phyloP scores from a whole-genome alignment of 148 eudicot species.

The Rhododendron henanense region DNA sequence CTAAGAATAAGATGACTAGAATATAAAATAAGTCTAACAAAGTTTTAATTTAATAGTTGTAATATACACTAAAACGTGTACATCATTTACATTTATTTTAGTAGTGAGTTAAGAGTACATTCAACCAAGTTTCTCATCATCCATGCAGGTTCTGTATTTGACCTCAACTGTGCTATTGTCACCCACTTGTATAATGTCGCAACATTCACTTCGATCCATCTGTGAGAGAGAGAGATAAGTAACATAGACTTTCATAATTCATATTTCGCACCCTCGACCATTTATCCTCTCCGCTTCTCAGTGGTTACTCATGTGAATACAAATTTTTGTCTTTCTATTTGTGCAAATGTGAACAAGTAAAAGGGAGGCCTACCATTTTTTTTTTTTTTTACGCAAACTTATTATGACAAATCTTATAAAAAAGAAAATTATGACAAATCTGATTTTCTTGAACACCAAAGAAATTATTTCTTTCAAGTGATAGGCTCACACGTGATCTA shows the following conservation, averaged over 20 bases:
- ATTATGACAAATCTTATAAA: too few relatives aligned
- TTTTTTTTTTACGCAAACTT: too few relatives aligned
- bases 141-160: conserved; percentile 15
- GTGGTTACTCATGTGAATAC: background rate
- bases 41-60: too few relatives aligned
- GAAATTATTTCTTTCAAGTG: too few relatives aligned
- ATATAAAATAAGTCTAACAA: too few relatives aligned
- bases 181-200: conserved; percentile 9
- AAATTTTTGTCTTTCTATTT: background rate
- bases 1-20: too few relatives aligned
- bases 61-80: too few relatives aligned
- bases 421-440: background rate
- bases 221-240: background rate
- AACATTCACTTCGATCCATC: conserved; percentile 33
- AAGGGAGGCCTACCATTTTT: too few relatives aligned
- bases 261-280: background rate
- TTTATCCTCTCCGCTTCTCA: background rate
- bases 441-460: too few relatives aligned
- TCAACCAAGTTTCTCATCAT: conserved; percentile 18
- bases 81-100: too few relatives aligned
- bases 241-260: background rate
- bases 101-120: background rate
- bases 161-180: background rate
- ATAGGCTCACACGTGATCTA: too few relatives aligned
- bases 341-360: too few relatives aligned